Conservation (phyloP, 441 rosid species). For the Erodium chrysanthum region DNA sequence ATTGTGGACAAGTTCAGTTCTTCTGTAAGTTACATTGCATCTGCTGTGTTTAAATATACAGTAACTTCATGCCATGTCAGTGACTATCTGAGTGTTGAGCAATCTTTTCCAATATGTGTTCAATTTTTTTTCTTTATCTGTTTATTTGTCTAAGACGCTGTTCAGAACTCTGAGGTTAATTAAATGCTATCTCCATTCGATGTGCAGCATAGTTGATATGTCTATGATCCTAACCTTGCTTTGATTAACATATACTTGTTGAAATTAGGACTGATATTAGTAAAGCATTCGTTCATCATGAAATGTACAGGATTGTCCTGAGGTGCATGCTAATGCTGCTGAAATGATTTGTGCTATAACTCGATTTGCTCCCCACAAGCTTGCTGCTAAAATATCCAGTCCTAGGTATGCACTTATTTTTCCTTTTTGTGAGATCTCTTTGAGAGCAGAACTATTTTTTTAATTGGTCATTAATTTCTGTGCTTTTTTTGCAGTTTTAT, state of each 20-base stretch:
- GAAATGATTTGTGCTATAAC: conserved; percentile 82
- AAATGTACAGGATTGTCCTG: conserved; percentile 58
- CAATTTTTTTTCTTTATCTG: not conserved
- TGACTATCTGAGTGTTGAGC: not conserved
- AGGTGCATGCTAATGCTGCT: conserved; percentile 90
- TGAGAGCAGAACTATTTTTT: not conserved
- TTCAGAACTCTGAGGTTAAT: not conserved
- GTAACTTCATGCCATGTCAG: not conserved
- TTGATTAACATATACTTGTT: not conserved
- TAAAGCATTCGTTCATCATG: conserved; percentile 4
- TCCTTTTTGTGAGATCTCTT: not conserved
- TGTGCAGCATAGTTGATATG: not conserved
- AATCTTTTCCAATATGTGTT: not conserved
- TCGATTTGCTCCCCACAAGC: conserved; percentile 77
- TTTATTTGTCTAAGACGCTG: not conserved
- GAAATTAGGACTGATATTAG: conserved; percentile 1
- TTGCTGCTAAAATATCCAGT: conserved; percentile 69
- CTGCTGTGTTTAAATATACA: conserved; percentile 1
- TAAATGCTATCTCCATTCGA: not conserved
- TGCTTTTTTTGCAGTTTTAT: conserved; percentile 37
- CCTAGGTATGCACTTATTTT: conserved; percentile 42
- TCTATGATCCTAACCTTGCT: not conserved
- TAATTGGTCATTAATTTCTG: conserved; percentile 11
- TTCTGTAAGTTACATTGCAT: conserved; percentile 48
- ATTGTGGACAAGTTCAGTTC: conserved; percentile 87